Percentiles rank a stretch among this genome's conserved stretches.
Evolutionary conservation across 306 rosid species (phyloP).

Genomic region (Cercis canadensis): DNA sequence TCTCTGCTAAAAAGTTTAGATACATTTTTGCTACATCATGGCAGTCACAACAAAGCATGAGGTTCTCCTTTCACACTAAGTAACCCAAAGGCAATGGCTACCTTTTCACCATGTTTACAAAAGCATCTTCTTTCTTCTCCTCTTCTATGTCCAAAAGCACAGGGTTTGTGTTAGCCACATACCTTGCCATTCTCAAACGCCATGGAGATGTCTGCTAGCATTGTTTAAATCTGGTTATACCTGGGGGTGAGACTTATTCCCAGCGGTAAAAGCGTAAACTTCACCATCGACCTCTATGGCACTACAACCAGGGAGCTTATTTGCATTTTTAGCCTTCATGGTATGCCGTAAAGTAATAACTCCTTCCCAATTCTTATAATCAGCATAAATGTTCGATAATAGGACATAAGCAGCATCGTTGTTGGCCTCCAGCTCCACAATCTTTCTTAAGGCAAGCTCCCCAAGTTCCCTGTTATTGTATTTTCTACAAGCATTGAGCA

Average conservation of each 20-base stretch:
- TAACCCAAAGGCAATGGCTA: slow-evolving; percentile 69
- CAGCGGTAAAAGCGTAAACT: slow-evolving; percentile 68
- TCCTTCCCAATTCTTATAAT: slow-evolving; percentile 56
- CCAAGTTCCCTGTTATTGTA: slow-evolving; percentile 55
- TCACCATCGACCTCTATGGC: slow-evolving; percentile 69
- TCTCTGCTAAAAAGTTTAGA: slow-evolving; percentile 49
- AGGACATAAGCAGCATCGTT: slow-evolving; percentile 64
- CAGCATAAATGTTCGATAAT: slow-evolving; percentile 68
- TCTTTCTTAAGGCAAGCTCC: slow-evolving; percentile 52
- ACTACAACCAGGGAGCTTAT: slow-evolving; percentile 71
- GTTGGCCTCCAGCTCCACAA: slow-evolving; percentile 60
- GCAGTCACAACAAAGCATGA: slow-evolving; percentile 58
- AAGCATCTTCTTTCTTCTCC: slow-evolving; percentile 64
- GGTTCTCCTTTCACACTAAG: slow-evolving; percentile 53
- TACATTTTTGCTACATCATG: slow-evolving; percentile 62
- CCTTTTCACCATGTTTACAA: slow-evolving; percentile 61
- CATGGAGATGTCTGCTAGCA: slow-evolving; percentile 57
- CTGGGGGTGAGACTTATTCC: slow-evolving; percentile 63
- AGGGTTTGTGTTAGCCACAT: slow-evolving; percentile 53
- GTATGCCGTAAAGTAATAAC: slow-evolving; percentile 45
- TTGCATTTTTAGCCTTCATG: slow-evolving; percentile 61
- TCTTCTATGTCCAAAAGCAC: slow-evolving; percentile 69
- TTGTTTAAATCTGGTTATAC: slow-evolving; percentile 53
- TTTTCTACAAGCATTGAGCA: slow-evolving; percentile 67
- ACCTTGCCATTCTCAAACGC: slow-evolving; percentile 51